Conservation (phyloP, 2,329 filamentous ascomycete genomes). For the Volutella citrinella region DNA sequence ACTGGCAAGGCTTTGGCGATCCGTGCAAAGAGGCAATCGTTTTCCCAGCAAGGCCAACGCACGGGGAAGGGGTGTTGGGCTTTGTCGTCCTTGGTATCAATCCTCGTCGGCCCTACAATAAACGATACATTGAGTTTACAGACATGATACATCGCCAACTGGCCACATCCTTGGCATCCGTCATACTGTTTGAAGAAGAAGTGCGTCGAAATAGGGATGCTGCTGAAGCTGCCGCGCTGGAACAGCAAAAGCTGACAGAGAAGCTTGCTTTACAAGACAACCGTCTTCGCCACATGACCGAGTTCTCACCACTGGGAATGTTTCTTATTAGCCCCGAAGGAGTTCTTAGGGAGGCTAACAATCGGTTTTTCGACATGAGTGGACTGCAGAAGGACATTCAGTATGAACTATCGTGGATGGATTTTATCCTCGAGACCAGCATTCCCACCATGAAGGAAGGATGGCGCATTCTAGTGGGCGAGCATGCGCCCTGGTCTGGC, state of each 20-base stretch:
- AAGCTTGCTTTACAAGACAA: conserved; percentile 34
- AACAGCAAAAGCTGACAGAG: conserved; percentile 31
- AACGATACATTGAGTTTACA: conserved; percentile 62
- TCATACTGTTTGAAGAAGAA: conserved; percentile 64
- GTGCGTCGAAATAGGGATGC: conserved; percentile 46
- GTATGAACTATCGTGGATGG: conserved; percentile 40
- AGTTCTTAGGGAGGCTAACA: conserved; percentile 41
- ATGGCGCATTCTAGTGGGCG: conserved; percentile 35
- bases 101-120: conserved; percentile 65
- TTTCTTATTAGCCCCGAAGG: conserved; percentile 38
- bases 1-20: conserved; percentile 60
- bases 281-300: conserved; percentile 35
- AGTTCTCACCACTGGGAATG: conserved; percentile 35
- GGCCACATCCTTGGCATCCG: conserved; percentile 60
- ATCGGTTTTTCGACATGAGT: conserved; percentile 46
- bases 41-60: conserved; percentile 63
- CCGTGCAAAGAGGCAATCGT: conserved; percentile 60
- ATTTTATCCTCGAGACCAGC: conserved; percentile 38
- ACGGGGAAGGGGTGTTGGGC: conserved; percentile 60
- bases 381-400: conserved; percentile 36
- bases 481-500: conserved; percentile 34
- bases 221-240: conserved; percentile 31
- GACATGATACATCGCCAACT: conserved; percentile 44
- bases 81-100: conserved; percentile 67
- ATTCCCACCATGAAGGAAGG: conserved; percentile 28